A percentile compares a stretch with the other conserved stretches of the same genome.
Conservation (phyloP, 106 monocot genomes). For the Agapanthus africanus region DNA sequence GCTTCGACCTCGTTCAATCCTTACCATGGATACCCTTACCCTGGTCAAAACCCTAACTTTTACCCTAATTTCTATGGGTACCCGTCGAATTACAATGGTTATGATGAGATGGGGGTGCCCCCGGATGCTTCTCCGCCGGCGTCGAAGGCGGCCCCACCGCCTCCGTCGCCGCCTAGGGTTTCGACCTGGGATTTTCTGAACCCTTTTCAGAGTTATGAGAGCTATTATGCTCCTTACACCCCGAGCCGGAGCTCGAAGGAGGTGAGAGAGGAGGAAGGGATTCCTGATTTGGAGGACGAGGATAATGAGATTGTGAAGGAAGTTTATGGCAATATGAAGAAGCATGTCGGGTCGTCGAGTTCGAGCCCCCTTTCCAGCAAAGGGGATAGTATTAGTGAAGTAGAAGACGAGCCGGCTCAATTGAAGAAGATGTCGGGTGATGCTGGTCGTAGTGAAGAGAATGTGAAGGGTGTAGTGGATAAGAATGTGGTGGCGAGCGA, state of each 20-base stretch:
- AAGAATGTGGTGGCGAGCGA: constrained; percentile 43
- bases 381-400: not conserved
- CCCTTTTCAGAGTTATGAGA: constrained; percentile 52
- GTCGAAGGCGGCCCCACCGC: constrained; percentile 22
- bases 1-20: constrained; percentile 4
- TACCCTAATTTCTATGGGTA: not conserved
- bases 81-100: constrained; percentile 6
- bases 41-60: not conserved
- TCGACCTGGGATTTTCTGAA: constrained; percentile 88
- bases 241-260: constrained; percentile 76
- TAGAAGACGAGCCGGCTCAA: not conserved
- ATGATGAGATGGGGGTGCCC: constrained; percentile 11
- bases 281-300: constrained; percentile 84
- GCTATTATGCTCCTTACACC: constrained; percentile 45
- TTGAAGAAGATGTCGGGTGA: constrained; percentile 22
- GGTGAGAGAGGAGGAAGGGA: constrained; percentile 83
- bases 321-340: constrained; percentile 50
- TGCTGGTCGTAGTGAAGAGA: constrained; percentile 16
- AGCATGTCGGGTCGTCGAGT: constrained; percentile 13
- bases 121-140: constrained; percentile 12
- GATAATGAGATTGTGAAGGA: constrained; percentile 65
- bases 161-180: constrained; percentile 63
- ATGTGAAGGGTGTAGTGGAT: constrained; percentile 29
- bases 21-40: constrained; percentile 11
- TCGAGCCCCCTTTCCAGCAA: constrained; percentile 2